These are phyloP conservation scores for Durio zibethinus DNA, from an alignment of 345 rosid species.

Conservation along the genomic window DNA sequence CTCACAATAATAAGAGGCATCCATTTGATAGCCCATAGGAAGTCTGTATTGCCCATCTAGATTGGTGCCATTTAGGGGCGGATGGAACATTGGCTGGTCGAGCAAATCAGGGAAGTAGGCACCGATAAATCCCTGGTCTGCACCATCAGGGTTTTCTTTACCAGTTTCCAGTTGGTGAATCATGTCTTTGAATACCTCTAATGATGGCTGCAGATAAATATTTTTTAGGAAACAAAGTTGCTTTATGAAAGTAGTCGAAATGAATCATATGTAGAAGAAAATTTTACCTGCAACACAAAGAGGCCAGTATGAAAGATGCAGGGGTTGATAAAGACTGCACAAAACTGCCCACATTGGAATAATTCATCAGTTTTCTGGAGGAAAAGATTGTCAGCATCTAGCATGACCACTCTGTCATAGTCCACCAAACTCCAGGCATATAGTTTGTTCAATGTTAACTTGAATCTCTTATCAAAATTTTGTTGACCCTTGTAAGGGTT, in stretches of 20 bases:
- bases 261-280: not conserved
- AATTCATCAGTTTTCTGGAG: slow-evolving; percentile 78
- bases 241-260: not conserved
- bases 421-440: slow-evolving; percentile 85
- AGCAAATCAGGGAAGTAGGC: slow-evolving; percentile 89
- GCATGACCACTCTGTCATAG: slow-evolving; percentile 87
- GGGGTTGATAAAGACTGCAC: slow-evolving; percentile 95
- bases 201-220: slow-evolving; percentile 56
- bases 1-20: slow-evolving; percentile 90
- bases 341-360: slow-evolving; percentile 91
- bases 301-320: slow-evolving; percentile 98
- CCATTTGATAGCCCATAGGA: slow-evolving; percentile 98
- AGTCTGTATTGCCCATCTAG: slow-evolving; percentile 78
- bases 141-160: slow-evolving; percentile 80
- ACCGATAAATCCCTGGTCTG: slow-evolving; percentile 92
- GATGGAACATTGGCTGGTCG: slow-evolving; percentile 69
- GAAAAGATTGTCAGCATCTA: slow-evolving; percentile 89
- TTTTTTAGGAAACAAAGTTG: not conserved
- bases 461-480: slow-evolving; percentile 68
- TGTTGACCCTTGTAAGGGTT: slow-evolving; percentile 74
- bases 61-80: slow-evolving; percentile 47
- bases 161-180: slow-evolving; percentile 58
- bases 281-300: slow-evolving; percentile 68
- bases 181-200: slow-evolving; percentile 69
- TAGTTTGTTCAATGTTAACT: slow-evolving; percentile 82